phyloP scores from a whole-genome alignment of 352 stramenopile species.

The Globisporangium orthogonon region DNA sequence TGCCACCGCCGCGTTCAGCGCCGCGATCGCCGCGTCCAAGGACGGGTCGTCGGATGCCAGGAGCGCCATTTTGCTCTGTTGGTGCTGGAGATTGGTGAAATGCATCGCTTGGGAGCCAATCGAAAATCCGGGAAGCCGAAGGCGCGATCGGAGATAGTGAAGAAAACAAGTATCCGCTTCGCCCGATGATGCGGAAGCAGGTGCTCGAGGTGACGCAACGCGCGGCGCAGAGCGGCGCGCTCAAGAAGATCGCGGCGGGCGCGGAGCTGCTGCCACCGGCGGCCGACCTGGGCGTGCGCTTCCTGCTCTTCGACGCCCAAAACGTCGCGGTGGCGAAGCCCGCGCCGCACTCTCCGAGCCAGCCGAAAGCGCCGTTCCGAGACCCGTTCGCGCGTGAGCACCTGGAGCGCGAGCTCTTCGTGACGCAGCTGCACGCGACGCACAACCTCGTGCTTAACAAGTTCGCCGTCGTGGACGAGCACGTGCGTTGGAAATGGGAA shows the following conservation, averaged over 20 bases:
- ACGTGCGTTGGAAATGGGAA: slow-evolving; percentile 23
- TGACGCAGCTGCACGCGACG: slow-evolving; percentile 50
- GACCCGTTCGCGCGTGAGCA: slow-evolving; percentile 73
- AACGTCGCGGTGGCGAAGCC: slow-evolving; percentile 30
- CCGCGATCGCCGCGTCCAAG: neutral
- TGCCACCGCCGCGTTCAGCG: neutral
- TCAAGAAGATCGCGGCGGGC: slow-evolving; percentile 55
- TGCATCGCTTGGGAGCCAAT: no score
- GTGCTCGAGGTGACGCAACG: slow-evolving; percentile 60
- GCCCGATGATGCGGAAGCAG: slow-evolving; percentile 39
- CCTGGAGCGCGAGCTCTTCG: slow-evolving; percentile 62
- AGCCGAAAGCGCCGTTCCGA: slow-evolving; percentile 26
- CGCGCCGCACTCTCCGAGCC: slow-evolving; percentile 8
- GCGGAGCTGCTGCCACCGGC: slow-evolving; percentile 43
- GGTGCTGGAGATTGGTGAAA: neutral
- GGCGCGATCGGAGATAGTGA: no score
- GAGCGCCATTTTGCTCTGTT: neutral
- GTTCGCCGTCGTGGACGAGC: slow-evolving; percentile 73
- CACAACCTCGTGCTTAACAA: slow-evolving; percentile 85
- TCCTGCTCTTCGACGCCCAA: slow-evolving; percentile 52
- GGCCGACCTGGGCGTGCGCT: slow-evolving; percentile 27
- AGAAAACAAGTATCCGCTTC: no score
- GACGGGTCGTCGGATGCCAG: neutral
- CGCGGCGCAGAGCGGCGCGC: slow-evolving; percentile 45
- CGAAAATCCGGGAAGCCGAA: no score